These are phyloP conservation scores for Colletotrichum godetiae DNA, from an alignment of 2,329 filamentous ascomycete genomes.

Conservation along the genomic window DNA sequence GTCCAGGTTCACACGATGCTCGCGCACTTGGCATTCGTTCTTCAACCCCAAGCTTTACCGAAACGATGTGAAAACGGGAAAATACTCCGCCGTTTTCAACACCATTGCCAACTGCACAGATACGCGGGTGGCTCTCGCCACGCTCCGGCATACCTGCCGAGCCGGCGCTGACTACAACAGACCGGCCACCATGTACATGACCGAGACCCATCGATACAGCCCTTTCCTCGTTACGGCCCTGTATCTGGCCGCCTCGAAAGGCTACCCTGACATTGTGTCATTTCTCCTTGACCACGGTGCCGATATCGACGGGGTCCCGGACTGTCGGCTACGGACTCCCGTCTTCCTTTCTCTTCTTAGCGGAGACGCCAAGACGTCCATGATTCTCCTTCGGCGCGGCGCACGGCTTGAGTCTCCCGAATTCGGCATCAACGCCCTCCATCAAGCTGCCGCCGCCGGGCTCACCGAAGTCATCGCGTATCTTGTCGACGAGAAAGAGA, in stretches of 20 bases:
- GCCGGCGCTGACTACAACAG: constrained; percentile 2
- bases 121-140: not conserved
- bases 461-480: not conserved
- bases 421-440: not conserved
- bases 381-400: not conserved
- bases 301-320: not conserved
- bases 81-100: not conserved
- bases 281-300: not conserved
- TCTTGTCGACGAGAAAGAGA: not conserved
- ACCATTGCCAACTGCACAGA: not conserved
- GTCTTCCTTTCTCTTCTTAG: not conserved
- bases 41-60: constrained; percentile 9
- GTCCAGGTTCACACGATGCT: not conserved
- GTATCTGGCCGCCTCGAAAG: not conserved
- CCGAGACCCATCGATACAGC: not conserved
- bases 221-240: constrained; percentile 6
- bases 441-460: not conserved
- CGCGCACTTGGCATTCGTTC: not conserved
- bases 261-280: not conserved
- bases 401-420: not conserved
- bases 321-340: not conserved
- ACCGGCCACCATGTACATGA: not conserved
- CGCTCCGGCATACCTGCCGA: not conserved
- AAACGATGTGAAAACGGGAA: not conserved
- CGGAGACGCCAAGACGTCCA: not conserved